A percentile compares a stretch with the other conserved stretches of the same genome.
phyloP scores from a whole-genome alignment of 192 early-diverging fungal species.

The Dimargaris cristalligena region DNA sequence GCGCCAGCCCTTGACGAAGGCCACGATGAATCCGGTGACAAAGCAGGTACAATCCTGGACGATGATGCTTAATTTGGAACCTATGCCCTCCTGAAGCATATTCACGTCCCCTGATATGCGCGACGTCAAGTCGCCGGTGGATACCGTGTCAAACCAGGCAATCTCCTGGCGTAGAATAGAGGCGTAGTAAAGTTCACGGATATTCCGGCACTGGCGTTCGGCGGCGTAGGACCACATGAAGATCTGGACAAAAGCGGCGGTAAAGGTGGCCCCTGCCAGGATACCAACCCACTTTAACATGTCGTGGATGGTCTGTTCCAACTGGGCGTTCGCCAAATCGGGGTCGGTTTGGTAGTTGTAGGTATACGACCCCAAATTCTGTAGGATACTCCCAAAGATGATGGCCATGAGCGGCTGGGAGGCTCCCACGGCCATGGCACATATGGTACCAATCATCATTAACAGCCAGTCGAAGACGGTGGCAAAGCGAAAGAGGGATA shows the following conservation, averaged over 20 bases:
- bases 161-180: conserved; percentile 74
- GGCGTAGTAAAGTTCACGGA: conserved; percentile 55
- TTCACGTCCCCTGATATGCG: conserved; percentile 74
- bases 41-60: conserved; percentile 49
- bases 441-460: conserved; percentile 26
- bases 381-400: conserved; percentile 20
- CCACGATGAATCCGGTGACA: conserved; percentile 53
- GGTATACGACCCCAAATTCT: conserved; percentile 15
- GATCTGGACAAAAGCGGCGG: conserved; percentile 13
- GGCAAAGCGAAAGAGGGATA: conserved; percentile 54
- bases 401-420: conserved; percentile 31
- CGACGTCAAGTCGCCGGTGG: conserved; percentile 68
- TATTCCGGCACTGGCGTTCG: conserved; percentile 49
- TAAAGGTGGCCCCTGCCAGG: conserved; percentile 12
- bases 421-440: conserved; percentile 22
- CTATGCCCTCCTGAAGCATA: conserved; percentile 74
- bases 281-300: conserved; percentile 12
- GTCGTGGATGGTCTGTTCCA: conserved; percentile 11
- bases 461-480: conserved; percentile 34
- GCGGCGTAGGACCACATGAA: conserved; percentile 16
- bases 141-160: conserved; percentile 67
- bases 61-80: conserved; percentile 65
- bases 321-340: conserved; percentile 1
- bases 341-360: neutral
- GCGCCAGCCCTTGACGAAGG: conserved; percentile 65